phyloP scores from a whole-genome alignment of 306 rosid species.

The Geum urbanum region DNA sequence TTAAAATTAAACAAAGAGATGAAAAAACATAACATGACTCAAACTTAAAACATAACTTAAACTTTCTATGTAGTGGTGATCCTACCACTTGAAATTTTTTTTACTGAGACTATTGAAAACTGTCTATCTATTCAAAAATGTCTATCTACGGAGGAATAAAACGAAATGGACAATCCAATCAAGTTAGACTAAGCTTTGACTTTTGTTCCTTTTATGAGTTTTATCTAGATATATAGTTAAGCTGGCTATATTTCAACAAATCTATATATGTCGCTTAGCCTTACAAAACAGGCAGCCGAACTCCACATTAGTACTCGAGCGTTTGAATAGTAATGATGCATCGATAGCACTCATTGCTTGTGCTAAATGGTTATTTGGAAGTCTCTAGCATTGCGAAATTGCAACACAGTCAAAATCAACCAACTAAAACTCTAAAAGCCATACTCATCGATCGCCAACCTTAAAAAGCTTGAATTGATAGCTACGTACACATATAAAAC shows the following conservation, averaged over 20 bases:
- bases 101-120: too few species aligned
- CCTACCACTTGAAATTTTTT: too few species aligned
- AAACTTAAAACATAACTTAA: too few species aligned
- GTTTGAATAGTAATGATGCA: background rate
- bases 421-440: background rate
- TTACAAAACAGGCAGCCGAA: background rate
- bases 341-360: background rate
- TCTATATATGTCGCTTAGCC: background rate
- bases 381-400: background rate
- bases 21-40: too few species aligned
- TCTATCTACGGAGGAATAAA: background rate
- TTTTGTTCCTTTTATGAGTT: background rate
- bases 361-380: background rate
- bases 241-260: background rate
- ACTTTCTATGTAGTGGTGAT: too few species aligned
- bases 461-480: conserved; percentile 4
- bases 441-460: conserved; percentile 2
- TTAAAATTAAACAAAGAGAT: too few species aligned
- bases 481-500: background rate
- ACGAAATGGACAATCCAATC: background rate
- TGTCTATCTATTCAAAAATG: background rate
- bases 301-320: background rate
- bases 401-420: background rate
- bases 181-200: background rate
- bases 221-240: background rate